Conservation (phyloP, 768 basidiomycete genomes). For the Clavaria fumosa region DNA sequence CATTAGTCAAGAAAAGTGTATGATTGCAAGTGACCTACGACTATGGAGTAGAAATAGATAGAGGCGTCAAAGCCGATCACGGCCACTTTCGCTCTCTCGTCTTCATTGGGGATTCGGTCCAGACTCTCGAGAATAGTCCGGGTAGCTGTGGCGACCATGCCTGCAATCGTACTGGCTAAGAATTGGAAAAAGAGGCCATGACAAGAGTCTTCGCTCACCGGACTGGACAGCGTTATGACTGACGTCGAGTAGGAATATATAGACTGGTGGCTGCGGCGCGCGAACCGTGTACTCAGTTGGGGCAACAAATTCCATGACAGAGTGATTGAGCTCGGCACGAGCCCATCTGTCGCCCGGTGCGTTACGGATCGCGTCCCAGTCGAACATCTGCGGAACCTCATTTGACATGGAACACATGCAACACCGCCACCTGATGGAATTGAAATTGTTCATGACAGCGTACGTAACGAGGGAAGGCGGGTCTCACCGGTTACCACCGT, state of each 20-base stretch:
- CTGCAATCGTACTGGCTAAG: constrained; percentile 20
- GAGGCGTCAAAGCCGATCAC: constrained; percentile 87
- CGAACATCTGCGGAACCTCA: constrained; percentile 95
- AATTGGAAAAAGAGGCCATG: not conserved
- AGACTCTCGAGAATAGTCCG: constrained; percentile 91
- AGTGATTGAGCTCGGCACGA: constrained; percentile 83
- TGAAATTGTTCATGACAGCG: not conserved
- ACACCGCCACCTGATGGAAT: constrained; percentile 73
- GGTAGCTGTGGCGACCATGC: constrained; percentile 98
- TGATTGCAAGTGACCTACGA: constrained; percentile 31
- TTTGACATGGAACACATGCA: constrained; percentile 98
- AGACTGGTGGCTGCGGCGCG: constrained; percentile 93
- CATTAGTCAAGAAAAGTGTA: not conserved
- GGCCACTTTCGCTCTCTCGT: constrained; percentile 81
- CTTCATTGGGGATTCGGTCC: constrained; percentile 91
- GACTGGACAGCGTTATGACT: constrained; percentile 85
- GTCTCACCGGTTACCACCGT: constrained; percentile 82
- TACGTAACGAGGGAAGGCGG: not conserved
- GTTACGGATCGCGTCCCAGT: constrained; percentile 91
- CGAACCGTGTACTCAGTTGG: constrained; percentile 99
- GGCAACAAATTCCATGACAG: constrained; percentile 93
- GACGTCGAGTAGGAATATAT: constrained; percentile 94
- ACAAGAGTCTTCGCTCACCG: constrained; percentile 44
- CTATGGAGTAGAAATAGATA: constrained; percentile 92
- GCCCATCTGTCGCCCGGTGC: constrained; percentile 93